Percentiles rank a stretch among this genome's conserved stretches.
phyloP scores from a whole-genome alignment of 176 grass and related monocot species.

The Zoysia pacifica region DNA sequence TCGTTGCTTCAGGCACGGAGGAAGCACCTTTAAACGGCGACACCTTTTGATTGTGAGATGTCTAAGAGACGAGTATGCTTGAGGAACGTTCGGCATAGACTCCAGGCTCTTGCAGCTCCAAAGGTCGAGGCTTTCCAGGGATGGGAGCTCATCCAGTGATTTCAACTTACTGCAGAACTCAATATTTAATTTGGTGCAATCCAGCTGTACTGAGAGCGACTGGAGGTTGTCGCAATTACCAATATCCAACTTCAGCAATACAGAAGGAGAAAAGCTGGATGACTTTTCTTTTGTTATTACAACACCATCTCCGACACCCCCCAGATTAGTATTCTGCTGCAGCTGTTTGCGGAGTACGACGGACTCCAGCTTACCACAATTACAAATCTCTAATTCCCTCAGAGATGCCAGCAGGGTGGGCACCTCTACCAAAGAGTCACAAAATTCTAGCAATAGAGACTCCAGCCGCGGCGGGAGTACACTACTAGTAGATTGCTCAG shows the following conservation, averaged over 20 bases:
- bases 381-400: background rate
- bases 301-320: background rate
- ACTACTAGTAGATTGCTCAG: background rate
- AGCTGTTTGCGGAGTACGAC: background rate
- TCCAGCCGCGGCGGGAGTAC: background rate
- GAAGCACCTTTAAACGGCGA: background rate
- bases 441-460: background rate
- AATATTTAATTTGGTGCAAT: accelerated
- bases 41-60: accelerated
- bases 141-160: background rate
- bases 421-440: background rate
- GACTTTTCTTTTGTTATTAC: background rate
- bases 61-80: slow-evolving; percentile 11
- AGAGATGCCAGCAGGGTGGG: background rate
- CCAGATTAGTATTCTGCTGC: too few species aligned
- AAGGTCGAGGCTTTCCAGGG: background rate
- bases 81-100: background rate
- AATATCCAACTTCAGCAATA: background rate
- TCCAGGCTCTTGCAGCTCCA: background rate
- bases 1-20: background rate
- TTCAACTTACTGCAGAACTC: accelerated
- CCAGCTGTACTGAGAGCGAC: background rate
- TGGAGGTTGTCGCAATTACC: accelerated
- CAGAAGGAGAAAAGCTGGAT: background rate
- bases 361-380: background rate